Conservation (phyloP, 2,329 filamentous ascomycete genomes). For the Eurotiales sp. region DNA sequence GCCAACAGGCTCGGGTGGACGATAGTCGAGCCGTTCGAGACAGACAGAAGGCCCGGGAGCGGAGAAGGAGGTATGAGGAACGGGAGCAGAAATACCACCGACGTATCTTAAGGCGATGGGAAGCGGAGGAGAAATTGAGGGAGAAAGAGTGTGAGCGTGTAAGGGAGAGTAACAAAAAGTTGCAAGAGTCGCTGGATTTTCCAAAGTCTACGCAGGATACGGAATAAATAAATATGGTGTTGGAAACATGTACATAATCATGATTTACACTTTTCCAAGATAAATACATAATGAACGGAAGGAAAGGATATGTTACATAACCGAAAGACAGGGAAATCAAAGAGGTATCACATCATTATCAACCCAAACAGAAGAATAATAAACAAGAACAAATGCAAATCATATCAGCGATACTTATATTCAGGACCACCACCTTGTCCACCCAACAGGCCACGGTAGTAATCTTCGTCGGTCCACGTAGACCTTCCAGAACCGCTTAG, state of each 20-base stretch:
- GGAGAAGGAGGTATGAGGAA: constrained; percentile 22
- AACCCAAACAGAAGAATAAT: not conserved
- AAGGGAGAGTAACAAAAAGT: constrained; percentile 27
- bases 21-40: constrained; percentile 36
- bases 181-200: constrained; percentile 5
- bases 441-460: constrained; percentile 33
- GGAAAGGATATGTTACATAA: not conserved
- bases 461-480: constrained; percentile 36
- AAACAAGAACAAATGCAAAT: not conserved
- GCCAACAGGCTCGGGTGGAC: constrained; percentile 38
- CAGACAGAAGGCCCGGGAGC: constrained; percentile 29
- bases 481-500: constrained; percentile 20
- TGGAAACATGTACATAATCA: not conserved
- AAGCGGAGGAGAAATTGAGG: constrained; percentile 41
- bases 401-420: constrained; percentile 17
- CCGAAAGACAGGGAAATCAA: not conserved
- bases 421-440: constrained; percentile 25
- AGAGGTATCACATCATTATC: constrained; percentile 8
- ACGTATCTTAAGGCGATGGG: constrained; percentile 26
- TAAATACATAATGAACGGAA: not conserved
- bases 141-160: constrained; percentile 29
- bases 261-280: not conserved
- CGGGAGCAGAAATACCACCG: constrained; percentile 29
- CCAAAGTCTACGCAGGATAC: too few relatives aligned
- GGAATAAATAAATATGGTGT: too few relatives aligned